Conservation (phyloP, 2,329 filamentous ascomycete genomes). For the Phyllosticta ampelicida region DNA sequence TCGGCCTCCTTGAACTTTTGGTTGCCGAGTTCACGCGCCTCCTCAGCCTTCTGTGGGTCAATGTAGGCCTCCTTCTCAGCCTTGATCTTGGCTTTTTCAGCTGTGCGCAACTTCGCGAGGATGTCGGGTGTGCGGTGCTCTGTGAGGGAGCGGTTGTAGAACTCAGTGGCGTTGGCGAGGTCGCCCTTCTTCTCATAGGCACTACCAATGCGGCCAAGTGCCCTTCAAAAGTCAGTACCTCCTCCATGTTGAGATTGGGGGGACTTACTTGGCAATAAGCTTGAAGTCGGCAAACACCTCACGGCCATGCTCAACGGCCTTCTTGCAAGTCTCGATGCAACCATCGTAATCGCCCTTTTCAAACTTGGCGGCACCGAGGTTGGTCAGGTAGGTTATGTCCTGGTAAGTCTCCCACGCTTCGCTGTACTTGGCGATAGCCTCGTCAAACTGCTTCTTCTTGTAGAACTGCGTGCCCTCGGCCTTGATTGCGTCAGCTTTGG, state of each 20-base stretch:
- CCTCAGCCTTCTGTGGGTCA: slow-evolving; percentile 83
- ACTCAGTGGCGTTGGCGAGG: slow-evolving; percentile 66
- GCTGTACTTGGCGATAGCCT: slow-evolving; percentile 84
- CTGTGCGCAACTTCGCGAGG: slow-evolving; percentile 79
- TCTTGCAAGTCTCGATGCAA: slow-evolving; percentile 74
- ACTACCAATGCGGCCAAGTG: slow-evolving; percentile 91
- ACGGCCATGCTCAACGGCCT: slow-evolving; percentile 83
- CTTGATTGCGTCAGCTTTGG: slow-evolving; percentile 89
- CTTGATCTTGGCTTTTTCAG: slow-evolving; percentile 77
- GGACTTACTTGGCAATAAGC: slow-evolving; percentile 72
- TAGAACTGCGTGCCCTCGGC: slow-evolving; percentile 86
- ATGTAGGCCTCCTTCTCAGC: slow-evolving; percentile 70
- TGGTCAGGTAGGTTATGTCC: slow-evolving; percentile 97
- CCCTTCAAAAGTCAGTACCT: slow-evolving; percentile 28
- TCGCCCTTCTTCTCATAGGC: slow-evolving; percentile 87
- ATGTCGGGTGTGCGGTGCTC: slow-evolving; percentile 95
- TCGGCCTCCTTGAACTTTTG: slow-evolving; percentile 94
- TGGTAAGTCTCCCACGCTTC: slow-evolving; percentile 93
- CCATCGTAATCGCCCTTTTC: slow-evolving; percentile 93
- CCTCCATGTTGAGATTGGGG: neutral
- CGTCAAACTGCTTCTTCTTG: slow-evolving; percentile 96
- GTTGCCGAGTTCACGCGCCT: slow-evolving; percentile 89
- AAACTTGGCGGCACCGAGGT: slow-evolving; percentile 84
- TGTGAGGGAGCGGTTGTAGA: slow-evolving; percentile 87
- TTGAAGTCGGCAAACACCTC: slow-evolving; percentile 93